Base-by-base conservation (phyloP, 192 early-diverging fungal species). In the Podila epigama region DNA sequence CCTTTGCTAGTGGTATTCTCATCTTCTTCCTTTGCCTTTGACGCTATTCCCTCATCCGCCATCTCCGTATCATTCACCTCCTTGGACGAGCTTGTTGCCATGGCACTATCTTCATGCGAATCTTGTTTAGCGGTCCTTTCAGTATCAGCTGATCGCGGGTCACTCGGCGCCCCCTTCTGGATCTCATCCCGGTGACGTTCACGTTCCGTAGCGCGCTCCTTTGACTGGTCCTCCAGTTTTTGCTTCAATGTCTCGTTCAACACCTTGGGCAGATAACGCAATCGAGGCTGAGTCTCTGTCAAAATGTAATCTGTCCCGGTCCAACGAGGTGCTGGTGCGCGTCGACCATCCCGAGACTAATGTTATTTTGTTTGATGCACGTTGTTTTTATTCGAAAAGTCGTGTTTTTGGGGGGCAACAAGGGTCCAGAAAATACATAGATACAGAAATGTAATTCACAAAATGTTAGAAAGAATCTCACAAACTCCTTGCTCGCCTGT, bases 211-310 rank as follows among this genome's bases (percentile, higher is more conserved):
- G 13, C 12, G 15, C 34, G n/a, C 25, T 60, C 27, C 36, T 58
- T 31, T 25, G 32, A 7, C 65, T 68, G 73, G 1, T 35, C 37
- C 9, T 68, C 56, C 1, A 68, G 48, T 42, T 63, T 68, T 29
- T 56, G 31, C 36, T 35, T 59, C 8, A 37, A 42, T 11, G 44
- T 15, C 5, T 63, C 73, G n/a, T 59, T 77, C 60, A 77, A 34
- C 33, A 77, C 61, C 50, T 77, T 77, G 61, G 73, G 73, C 66
- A 77, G 67, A 22, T 68, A 77, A 29, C 73, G 20, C 29, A 77
- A 37, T 12, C 73, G 65, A 5, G 73, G 73, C 16, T 51, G 22
- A 22, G 73, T 77, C 40, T 77, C 66, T 28, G 73, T 68, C 59
- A 77, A 37, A 1, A 77, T 29, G 34, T 59, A 77, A 8, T 66